Percentiles rank a stretch among this genome's conserved stretches.
Evolutionary conservation across 1,139 yeast species (phyloP).

Genomic region (Scheffersomyces lignicola): DNA sequence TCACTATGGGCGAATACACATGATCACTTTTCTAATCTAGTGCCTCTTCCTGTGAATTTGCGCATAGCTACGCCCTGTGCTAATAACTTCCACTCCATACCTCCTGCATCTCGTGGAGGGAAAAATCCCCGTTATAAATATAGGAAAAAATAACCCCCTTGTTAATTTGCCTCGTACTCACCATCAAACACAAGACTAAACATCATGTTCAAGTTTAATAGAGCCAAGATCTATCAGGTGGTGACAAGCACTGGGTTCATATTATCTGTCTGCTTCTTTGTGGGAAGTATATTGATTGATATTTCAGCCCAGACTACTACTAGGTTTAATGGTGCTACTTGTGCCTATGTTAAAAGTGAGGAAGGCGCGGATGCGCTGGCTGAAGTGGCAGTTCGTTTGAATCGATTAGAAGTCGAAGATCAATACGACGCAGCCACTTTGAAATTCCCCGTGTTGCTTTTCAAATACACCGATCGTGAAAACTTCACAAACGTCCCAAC

Average conservation of each 20-base stretch:
- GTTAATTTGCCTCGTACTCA: no score
- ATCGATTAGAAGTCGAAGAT: neutral
- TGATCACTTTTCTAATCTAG: no score
- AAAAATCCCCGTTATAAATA: no score
- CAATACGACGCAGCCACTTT: neutral
- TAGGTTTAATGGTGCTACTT: constrained; percentile 1
- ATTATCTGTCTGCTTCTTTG: neutral
- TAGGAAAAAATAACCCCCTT: no score
- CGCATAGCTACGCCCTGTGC: no score
- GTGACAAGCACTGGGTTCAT: constrained; percentile 1
- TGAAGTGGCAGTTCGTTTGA: neutral
- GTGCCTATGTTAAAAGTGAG: neutral
- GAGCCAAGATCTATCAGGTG: neutral
- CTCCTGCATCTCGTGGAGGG: no score
- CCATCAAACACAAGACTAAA: constrained; percentile 1
- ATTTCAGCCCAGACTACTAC: neutral
- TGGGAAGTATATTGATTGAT: neutral
- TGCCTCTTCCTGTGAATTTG: no score
- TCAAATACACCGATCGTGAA: constrained; percentile 1
- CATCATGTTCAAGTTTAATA: neutral
- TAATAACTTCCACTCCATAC: no score
- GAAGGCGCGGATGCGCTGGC: neutral
- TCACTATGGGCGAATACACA: no score
- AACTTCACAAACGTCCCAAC: constrained; percentile 1
- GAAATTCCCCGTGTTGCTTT: constrained; percentile 1